phyloP scores from a whole-genome alignment of 2,329 filamentous ascomycete genomes.

The Thelonectria discophora region DNA sequence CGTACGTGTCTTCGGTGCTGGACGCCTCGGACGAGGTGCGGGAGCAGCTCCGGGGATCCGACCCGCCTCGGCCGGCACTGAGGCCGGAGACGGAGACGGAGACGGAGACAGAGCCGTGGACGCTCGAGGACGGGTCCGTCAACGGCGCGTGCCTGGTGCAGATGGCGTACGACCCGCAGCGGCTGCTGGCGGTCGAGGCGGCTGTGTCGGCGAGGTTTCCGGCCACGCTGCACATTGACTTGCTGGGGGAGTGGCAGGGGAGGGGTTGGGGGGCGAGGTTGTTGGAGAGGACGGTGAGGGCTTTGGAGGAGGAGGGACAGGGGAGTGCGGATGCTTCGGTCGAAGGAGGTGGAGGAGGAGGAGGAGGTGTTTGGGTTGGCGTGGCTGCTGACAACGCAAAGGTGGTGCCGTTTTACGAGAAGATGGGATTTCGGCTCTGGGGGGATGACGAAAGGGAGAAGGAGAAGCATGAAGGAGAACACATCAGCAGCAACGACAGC shows the following conservation, averaged over 20 bases:
- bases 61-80: slow-evolving; percentile 18
- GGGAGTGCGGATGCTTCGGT: not conserved
- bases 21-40: slow-evolving; percentile 35
- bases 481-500: not conserved
- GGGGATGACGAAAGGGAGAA: slow-evolving; percentile 40
- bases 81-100: slow-evolving; percentile 42
- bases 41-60: slow-evolving; percentile 23
- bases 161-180: slow-evolving; percentile 51
- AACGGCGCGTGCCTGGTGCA: slow-evolving; percentile 49
- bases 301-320: slow-evolving; percentile 41
- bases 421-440: slow-evolving; percentile 55
- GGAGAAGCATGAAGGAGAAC: slow-evolving; percentile 32
- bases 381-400: slow-evolving; percentile 56
- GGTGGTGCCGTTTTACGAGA: slow-evolving; percentile 60
- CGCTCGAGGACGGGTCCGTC: slow-evolving; percentile 35
- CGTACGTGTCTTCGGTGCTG: slow-evolving; percentile 51
- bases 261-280: slow-evolving; percentile 56
- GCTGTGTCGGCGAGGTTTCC: slow-evolving; percentile 46
- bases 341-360: slow-evolving; percentile 24
- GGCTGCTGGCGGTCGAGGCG: slow-evolving; percentile 52
- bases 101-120: slow-evolving; percentile 44
- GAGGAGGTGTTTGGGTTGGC: slow-evolving; percentile 54
- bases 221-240: slow-evolving; percentile 61
- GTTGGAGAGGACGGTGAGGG: slow-evolving; percentile 53
- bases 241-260: slow-evolving; percentile 53